phyloP scores from a whole-genome alignment of 257 asterid species.

The Fraxinus anomala region DNA sequence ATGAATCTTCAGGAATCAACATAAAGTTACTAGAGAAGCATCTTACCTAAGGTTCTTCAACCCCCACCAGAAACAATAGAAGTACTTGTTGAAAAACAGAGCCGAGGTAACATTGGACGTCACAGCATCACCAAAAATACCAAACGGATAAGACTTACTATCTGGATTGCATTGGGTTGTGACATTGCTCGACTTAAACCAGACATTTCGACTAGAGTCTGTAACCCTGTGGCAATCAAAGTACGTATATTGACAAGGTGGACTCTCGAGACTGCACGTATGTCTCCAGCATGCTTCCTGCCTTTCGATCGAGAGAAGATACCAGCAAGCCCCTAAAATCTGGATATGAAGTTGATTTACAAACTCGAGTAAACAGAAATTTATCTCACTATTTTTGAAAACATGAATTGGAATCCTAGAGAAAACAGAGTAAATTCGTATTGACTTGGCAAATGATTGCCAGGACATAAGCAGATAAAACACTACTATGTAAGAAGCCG shows the following conservation, averaged over 20 bases:
- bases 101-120: slow-evolving; percentile 65
- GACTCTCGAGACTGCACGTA: slow-evolving; percentile 53
- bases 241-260: slow-evolving; percentile 53
- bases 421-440: no score
- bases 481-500: no score
- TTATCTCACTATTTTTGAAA: neutral
- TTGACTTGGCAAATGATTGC: no score
- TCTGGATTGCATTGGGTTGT: slow-evolving; percentile 58
- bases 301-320: slow-evolving; percentile 84
- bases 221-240: slow-evolving; percentile 60
- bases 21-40: slow-evolving; percentile 1
- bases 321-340: slow-evolving; percentile 96
- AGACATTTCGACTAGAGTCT: slow-evolving; percentile 47
- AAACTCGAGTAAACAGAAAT: neutral
- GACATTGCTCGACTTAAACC: slow-evolving; percentile 75
- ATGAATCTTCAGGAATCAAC: no score
- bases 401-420: neutral
- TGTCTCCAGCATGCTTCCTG: slow-evolving; percentile 95
- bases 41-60: slow-evolving; percentile 82
- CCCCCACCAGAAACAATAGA: slow-evolving; percentile 96
- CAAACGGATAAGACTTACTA: slow-evolving; percentile 60
- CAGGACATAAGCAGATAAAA: no score
- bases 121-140: slow-evolving; percentile 85
- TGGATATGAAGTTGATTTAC: slow-evolving; percentile 25
- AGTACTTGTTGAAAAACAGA: slow-evolving; percentile 76